Conservation (phyloP, 805 yeast species). For the Sugiyamaella chiloensis region DNA sequence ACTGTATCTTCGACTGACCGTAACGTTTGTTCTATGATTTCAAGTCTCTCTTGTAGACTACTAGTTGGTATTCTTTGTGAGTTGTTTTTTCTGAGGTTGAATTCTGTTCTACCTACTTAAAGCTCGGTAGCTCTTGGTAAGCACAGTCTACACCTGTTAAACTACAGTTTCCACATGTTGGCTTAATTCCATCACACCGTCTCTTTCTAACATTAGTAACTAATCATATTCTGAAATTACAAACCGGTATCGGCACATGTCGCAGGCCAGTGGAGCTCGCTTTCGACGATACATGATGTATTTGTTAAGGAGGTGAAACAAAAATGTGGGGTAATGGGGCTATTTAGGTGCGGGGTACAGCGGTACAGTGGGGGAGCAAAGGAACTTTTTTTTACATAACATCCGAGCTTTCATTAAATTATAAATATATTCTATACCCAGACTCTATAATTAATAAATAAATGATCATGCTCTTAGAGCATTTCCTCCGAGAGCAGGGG, state of each 20-base stretch:
- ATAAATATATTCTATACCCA: too few relatives aligned
- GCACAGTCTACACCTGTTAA: constrained; percentile 12
- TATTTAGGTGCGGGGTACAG: too few relatives aligned
- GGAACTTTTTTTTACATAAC: too few relatives aligned
- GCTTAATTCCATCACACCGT: constrained; percentile 14
- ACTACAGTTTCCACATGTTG: constrained; percentile 14
- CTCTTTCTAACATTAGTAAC: constrained; percentile 12
- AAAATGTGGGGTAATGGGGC: too few relatives aligned
- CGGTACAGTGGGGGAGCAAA: too few relatives aligned
- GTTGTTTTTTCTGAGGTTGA: too few relatives aligned
- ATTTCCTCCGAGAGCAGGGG: too few relatives aligned
- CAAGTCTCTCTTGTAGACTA: constrained; percentile 1
- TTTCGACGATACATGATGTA: constrained; percentile 10
- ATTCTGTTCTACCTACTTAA: too few relatives aligned
- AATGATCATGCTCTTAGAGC: too few relatives aligned
- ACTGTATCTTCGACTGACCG: neutral
- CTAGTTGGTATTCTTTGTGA: neutral
- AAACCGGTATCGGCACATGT: constrained; percentile 14
- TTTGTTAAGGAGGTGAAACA: too few relatives aligned
- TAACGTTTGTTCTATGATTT: neutral
- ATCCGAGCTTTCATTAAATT: too few relatives aligned
- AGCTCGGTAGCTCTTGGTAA: constrained; percentile 4
- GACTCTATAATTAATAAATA: too few relatives aligned
- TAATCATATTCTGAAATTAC: neutral
- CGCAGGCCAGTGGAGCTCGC: constrained; percentile 17